Percentiles rank a stretch among this genome's conserved stretches.
Conservation (phyloP, 805 yeast species). For the Dipodascus geniculatus region DNA sequence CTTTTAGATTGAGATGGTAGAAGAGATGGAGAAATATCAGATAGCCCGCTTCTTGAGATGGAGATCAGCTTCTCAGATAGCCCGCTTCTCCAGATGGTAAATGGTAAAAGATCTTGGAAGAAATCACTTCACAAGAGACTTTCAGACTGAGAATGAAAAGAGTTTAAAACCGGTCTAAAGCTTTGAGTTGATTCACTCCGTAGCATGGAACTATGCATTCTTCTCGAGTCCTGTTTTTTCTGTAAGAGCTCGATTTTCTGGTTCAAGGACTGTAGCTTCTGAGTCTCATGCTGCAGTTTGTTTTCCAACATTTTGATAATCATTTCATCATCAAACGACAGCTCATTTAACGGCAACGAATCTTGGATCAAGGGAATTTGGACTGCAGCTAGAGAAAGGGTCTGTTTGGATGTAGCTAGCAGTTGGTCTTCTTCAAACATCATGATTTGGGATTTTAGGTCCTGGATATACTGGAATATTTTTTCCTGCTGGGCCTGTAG, state of each 20-base stretch:
- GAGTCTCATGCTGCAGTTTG: background rate
- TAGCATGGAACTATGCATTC: background rate
- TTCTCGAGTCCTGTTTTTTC: background rate
- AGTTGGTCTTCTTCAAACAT: background rate
- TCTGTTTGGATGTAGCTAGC: background rate
- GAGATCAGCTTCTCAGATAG: too few species aligned
- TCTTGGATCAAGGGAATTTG: background rate
- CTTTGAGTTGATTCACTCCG: background rate
- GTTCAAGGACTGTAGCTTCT: background rate
- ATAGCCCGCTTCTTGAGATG: too few species aligned
- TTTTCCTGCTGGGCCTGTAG: background rate
- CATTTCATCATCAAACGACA: slow-evolving; percentile 1
- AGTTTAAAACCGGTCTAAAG: background rate
- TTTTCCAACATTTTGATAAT: background rate
- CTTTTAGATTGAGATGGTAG: too few species aligned
- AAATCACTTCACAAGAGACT: background rate
- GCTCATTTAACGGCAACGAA: background rate
- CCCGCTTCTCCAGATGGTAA: too few species aligned
- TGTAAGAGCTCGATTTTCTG: background rate
- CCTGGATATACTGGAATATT: background rate
- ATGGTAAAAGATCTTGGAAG: too few species aligned
- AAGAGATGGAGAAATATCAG: background rate
- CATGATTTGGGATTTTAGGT: background rate
- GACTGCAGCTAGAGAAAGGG: background rate
- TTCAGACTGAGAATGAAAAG: background rate